These are phyloP conservation scores for Sarocladiaceae sp. DNA, from an alignment of 2,329 filamentous ascomycete genomes.

Conservation along the genomic window DNA sequence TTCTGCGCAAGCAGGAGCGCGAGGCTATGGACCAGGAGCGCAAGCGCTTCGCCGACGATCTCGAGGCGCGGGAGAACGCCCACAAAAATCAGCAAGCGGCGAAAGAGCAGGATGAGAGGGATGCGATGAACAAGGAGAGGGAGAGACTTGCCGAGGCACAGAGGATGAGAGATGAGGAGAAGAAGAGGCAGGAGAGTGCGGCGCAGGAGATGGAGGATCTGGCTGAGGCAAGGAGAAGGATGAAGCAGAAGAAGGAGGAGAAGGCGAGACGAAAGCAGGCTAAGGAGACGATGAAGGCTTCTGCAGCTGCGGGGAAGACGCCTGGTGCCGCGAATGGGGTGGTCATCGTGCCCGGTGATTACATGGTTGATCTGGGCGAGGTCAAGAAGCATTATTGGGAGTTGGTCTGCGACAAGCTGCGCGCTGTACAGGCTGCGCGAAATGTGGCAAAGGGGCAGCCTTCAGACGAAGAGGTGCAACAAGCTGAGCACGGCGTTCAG, in stretches of 20 bases:
- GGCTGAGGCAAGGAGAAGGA: slow-evolving; percentile 29
- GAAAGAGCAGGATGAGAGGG: slow-evolving; percentile 29
- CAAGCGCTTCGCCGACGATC: slow-evolving; percentile 76
- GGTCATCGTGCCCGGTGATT: slow-evolving; percentile 32
- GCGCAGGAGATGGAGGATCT: slow-evolving; percentile 35
- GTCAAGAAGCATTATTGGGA: slow-evolving; percentile 34
- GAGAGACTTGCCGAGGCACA: slow-evolving; percentile 31
- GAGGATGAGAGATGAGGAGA: slow-evolving; percentile 33
- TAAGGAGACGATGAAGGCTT: slow-evolving; percentile 28
- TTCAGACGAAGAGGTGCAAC: slow-evolving; percentile 20
- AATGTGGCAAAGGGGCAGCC: slow-evolving; percentile 24
- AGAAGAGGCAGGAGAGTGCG: slow-evolving; percentile 28
- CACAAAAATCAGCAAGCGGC: slow-evolving; percentile 55
- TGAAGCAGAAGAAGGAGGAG: slow-evolving; percentile 37
- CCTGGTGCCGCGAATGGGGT: slow-evolving; percentile 28
- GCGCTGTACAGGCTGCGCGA: slow-evolving; percentile 32
- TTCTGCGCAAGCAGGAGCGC: slow-evolving; percentile 66
- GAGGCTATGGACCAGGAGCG: slow-evolving; percentile 70
- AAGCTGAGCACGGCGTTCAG: slow-evolving; percentile 24
- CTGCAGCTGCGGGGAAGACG: slow-evolving; percentile 15
- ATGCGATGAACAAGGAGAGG: slow-evolving; percentile 33
- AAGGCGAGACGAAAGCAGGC: slow-evolving; percentile 32
- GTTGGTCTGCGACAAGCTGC: slow-evolving; percentile 35
- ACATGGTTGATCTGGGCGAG: slow-evolving; percentile 22
- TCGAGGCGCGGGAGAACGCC: slow-evolving; percentile 73